Conservation (phyloP, 345 rosid genomes). For the Rhodamnia argentea region DNA sequence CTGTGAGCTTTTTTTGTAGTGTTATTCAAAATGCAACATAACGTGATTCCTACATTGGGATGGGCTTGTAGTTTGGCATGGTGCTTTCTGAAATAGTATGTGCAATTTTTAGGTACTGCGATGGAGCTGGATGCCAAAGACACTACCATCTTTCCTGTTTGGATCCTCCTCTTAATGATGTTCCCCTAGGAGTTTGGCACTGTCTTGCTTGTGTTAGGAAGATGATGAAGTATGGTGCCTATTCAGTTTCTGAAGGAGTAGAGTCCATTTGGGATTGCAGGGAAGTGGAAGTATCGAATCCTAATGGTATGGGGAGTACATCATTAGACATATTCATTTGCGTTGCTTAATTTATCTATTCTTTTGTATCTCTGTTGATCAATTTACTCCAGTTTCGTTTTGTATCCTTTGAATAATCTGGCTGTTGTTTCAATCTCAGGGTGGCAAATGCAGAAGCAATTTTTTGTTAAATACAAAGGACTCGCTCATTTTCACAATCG, state of each 20-base stretch:
- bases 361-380: neutral
- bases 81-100: neutral
- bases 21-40: neutral
- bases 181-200: conserved; percentile 41
- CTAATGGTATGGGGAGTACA: conserved; percentile 20
- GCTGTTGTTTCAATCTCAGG: conserved; percentile 10
- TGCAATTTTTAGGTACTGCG: conserved; percentile 26
- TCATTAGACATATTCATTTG: neutral
- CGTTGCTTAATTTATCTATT: neutral
- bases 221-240: conserved; percentile 29
- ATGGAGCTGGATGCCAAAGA: conserved; percentile 38
- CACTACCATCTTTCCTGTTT: conserved; percentile 41
- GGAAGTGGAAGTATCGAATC: conserved; percentile 19
- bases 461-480: conserved; percentile 44
- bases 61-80: neutral
- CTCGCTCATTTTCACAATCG: conserved; percentile 52
- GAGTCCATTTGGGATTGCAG: conserved; percentile 42
- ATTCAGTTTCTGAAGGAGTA: conserved; percentile 36
- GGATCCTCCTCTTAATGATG: conserved; percentile 23
- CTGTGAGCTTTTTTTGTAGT: neutral
- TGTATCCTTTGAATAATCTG: neutral
- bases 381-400: neutral
- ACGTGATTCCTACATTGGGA: neutral
- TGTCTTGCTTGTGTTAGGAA: conserved; percentile 31
- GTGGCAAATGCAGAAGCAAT: conserved; percentile 19